A percentile compares a stretch with the other conserved stretches of the same genome.
Evolutionary conservation across 805 yeast genomes (phyloP).

Genomic region (Starmerella stigmatis): DNA sequence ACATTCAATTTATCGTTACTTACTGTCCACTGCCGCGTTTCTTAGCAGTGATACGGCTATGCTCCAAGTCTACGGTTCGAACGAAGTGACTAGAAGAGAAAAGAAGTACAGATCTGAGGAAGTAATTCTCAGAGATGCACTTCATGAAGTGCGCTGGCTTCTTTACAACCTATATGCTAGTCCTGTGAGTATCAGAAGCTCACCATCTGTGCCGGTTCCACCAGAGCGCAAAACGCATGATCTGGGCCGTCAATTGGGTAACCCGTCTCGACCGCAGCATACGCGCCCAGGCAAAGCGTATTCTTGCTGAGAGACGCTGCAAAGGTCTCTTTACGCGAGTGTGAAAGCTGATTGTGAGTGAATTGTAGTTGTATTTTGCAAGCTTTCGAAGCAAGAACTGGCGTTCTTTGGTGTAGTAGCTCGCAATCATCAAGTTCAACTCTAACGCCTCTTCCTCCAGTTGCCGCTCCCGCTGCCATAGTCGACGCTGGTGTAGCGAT

Average conservation of each 20-base stretch:
- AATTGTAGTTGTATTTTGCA: neutral
- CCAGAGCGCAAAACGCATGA: slow-evolving; percentile 1
- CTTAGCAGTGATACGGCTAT: too few relatives aligned
- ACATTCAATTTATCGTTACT: too few relatives aligned
- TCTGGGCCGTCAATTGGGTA: neutral
- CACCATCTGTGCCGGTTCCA: neutral
- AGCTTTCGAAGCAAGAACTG: slow-evolving; percentile 3
- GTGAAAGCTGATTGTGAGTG: neutral
- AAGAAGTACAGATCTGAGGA: too few relatives aligned
- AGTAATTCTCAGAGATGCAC: too few relatives aligned
- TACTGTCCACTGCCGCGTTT: too few relatives aligned
- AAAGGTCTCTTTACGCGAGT: slow-evolving; percentile 9
- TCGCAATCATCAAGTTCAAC: slow-evolving; percentile 18
- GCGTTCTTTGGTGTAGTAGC: slow-evolving; percentile 13
- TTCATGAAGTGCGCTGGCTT: too few relatives aligned
- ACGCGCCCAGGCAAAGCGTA: neutral
- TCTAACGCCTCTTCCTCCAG: slow-evolving; percentile 18
- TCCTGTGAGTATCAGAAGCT: neutral
- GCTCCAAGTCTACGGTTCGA: too few relatives aligned
- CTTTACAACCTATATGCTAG: too few relatives aligned
- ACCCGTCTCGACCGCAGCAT: slow-evolving; percentile 7
- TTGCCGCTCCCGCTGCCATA: slow-evolving; percentile 21
- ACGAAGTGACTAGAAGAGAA: too few relatives aligned
- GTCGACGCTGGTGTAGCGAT: slow-evolving; percentile 20
- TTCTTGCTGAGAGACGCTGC: neutral